Evolutionary conservation across 2,329 filamentous ascomycete species (phyloP), one percentile per base, ranked within the genome.

Genomic region (Colletotrichum paranaense): DNA sequence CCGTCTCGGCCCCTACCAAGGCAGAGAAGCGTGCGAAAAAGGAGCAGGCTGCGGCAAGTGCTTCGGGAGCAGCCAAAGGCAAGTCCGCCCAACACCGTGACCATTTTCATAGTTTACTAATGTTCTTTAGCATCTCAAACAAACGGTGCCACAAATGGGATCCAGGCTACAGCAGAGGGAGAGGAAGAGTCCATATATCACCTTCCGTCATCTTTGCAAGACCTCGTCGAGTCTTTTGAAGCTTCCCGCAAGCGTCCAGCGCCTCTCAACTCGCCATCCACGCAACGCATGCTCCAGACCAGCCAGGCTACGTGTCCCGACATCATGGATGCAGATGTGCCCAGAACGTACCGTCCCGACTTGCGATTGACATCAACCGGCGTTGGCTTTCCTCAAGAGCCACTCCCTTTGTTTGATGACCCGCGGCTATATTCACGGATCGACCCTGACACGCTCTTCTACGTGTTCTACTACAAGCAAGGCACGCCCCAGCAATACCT

Each of bases 381-480:
- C 3, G 87, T 94, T 8, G 94, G 97, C 77, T 99, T 97, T 82
- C 97, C 97, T 7, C 95, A 97, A 80, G 95, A 98, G 80, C 93
- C 95, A n/a, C 87, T 98, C 55, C 86, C 93, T 2, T 95, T 98
- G 76, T 96, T 98, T 78, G 95, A 98, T 78, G 95, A 99, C 82
- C 94, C 95, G 42, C 89, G 94, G 59, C 85, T 99, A 74, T 99
- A 98, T 83, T 90, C 90, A 30, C 90, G 94, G 71, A 96, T 99
- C 74, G 97, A 99, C 79, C 95, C 95, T 0, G 97, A 99, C 80
- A 98, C 96, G 35, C 88, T 99, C 11, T 99, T 99, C 84, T 99
- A 99, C 84, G 94, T 98, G 58, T 99, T 99, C 85, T 99, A 99
- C 87, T 99, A 99, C 87, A 95, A 96, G 78, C 97, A 99, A 83